Evolutionary conservation across 2,329 filamentous ascomycete species (phyloP), one percentile per base, ranked within the genome.

Genomic region (Xylariales sp.): DNA sequence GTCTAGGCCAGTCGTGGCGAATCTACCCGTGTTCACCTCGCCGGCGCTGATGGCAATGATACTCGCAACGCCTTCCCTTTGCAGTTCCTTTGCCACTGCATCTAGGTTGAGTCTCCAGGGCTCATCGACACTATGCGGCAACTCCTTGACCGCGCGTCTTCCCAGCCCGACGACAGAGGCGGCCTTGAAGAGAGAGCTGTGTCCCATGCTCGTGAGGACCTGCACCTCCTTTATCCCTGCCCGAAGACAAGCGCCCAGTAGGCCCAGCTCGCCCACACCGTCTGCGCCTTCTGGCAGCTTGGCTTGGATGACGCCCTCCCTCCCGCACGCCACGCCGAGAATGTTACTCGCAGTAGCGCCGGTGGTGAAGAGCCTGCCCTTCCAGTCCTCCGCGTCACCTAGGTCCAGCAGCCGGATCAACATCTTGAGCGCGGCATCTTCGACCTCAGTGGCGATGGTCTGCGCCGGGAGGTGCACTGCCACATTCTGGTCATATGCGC

Each of bases 11-110:
- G 64, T 63, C 22, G 73, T 86, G 20, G 87, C 84, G 59, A 89
- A 96, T 4, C 82, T 71, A 1, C 90, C 89, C 0, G 89, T 94
- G 53, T 97, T 96, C 20, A 96, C 88, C 64, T 97, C 91, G 1
- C 87, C 87, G 5, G 84, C 86, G 31, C 88, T 90, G n/a, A 95
- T 66, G 4, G 76, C 80, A 27, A 96, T 78, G 46, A 96, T 87
- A 37, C 75, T 85, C n/a, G 76, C 85, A 10, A 76, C 72, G 3
- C 73, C 73, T 1, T 65, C 58, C 25, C 59, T 63, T 43, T 51
- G 57, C 12, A 94, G 66, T 43, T 79, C 73, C 33, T 60, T 61
- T 59, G 88, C 80, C 2, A 95, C 66, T 3, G 68, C 68, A 3
- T 71, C 68, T 5, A 95, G 54, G 52, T 95, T 80, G 48, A 95